Evolutionary conservation across 75 land plant species (phyloP).

Genomic region (Pinus albicaulis): DNA sequence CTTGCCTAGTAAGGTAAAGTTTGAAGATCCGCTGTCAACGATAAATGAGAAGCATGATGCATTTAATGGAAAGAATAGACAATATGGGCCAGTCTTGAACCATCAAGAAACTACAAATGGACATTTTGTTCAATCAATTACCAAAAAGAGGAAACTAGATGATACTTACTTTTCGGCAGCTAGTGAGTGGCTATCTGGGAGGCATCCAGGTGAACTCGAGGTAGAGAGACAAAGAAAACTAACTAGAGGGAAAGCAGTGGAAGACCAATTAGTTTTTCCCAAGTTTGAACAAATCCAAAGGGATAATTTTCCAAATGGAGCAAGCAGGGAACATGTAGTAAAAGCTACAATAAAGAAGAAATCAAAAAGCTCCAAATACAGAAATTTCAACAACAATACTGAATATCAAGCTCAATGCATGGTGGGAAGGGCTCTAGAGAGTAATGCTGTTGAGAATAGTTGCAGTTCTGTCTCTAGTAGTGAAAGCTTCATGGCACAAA

Average conservation of each 20-base stretch:
- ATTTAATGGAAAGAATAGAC: background rate
- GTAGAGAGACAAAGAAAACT: slow-evolving; percentile 1
- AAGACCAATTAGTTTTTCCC: background rate
- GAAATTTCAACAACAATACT: background rate
- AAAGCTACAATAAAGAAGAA: background rate
- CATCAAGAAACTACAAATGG: background rate
- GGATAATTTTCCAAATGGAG: background rate
- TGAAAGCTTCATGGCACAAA: background rate
- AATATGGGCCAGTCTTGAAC: background rate
- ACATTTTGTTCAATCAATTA: slow-evolving; percentile 1
- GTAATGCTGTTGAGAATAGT: slow-evolving; percentile 2
- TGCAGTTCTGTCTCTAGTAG: slow-evolving; percentile 9
- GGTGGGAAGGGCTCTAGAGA: slow-evolving; percentile 3
- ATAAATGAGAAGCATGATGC: background rate
- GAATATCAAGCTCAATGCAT: background rate
- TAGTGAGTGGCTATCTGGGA: background rate
- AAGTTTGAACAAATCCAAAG: background rate
- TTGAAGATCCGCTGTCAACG: background rate
- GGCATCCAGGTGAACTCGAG: background rate
- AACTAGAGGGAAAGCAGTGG: background rate
- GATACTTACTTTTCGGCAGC: background rate
- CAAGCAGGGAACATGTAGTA: background rate
- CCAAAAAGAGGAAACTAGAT: background rate
- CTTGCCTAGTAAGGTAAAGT: background rate
- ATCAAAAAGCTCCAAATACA: background rate